A percentile compares a stretch with the other conserved stretches of the same genome.
Conservation (phyloP, 1,139 yeast genomes). For the Suhomyces choctaworum region DNA sequence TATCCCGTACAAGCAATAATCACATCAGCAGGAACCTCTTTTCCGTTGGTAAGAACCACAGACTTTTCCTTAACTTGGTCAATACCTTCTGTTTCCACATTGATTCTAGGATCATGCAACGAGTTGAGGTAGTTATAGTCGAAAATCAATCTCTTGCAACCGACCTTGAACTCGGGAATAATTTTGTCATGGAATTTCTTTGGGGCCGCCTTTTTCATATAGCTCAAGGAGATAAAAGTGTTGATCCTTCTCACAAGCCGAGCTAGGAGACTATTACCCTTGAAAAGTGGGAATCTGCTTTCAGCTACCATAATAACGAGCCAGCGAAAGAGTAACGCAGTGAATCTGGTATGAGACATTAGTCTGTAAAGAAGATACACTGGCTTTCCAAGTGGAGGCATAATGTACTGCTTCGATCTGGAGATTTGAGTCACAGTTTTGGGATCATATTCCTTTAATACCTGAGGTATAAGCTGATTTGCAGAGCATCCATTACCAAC, state of each 20-base stretch:
- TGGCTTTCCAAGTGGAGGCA: slow-evolving; percentile 40
- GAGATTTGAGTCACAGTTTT: slow-evolving; percentile 35
- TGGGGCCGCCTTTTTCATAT: slow-evolving; percentile 38
- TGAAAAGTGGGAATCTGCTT: slow-evolving; percentile 36
- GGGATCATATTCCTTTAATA: slow-evolving; percentile 32
- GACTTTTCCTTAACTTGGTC: slow-evolving; percentile 30
- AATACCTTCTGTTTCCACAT: slow-evolving; percentile 28
- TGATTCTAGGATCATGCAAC: slow-evolving; percentile 34
- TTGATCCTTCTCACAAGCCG: slow-evolving; percentile 29
- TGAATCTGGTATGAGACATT: slow-evolving; percentile 28
- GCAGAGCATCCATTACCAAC: slow-evolving; percentile 29
- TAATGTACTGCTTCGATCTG: slow-evolving; percentile 40
- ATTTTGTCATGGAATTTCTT: slow-evolving; percentile 33
- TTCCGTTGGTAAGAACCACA: slow-evolving; percentile 33
- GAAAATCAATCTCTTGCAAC: slow-evolving; percentile 45
- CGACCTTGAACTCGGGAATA: slow-evolving; percentile 43
- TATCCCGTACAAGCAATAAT: slow-evolving; percentile 51
- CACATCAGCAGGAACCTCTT: slow-evolving; percentile 36
- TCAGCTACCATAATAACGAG: slow-evolving; percentile 35
- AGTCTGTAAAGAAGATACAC: slow-evolving; percentile 25
- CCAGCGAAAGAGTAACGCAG: slow-evolving; percentile 31
- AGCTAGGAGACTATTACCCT: slow-evolving; percentile 32
- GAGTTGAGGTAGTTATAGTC: slow-evolving; percentile 40
- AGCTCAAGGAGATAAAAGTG: slow-evolving; percentile 21
- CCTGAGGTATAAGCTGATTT: slow-evolving; percentile 25